Conservation (phyloP, 495 filamentous ascomycete species). For the Penicillium argentinense region DNA sequence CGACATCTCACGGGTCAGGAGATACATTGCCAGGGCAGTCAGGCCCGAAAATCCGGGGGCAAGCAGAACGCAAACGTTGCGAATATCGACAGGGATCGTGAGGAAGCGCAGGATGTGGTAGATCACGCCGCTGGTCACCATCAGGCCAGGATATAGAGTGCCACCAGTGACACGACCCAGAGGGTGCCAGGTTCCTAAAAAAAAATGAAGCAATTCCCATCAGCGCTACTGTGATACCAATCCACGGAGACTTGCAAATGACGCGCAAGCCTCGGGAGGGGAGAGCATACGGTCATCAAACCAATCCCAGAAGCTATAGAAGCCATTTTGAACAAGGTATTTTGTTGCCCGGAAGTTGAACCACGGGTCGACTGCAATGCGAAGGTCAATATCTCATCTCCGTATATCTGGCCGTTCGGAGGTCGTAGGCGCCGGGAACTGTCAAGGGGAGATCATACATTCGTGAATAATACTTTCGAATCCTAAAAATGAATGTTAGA, state of each 20-base stretch:
- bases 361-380: constrained; percentile 89
- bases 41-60: constrained; percentile 95
- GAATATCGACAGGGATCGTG: constrained; percentile 94
- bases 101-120: constrained; percentile 92
- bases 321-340: constrained; percentile 93
- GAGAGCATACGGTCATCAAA: constrained; percentile 86
- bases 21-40: constrained; percentile 90
- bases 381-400: constrained; percentile 22
- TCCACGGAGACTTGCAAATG: neutral
- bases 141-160: constrained; percentile 96
- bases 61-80: constrained; percentile 96
- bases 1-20: constrained; percentile 95
- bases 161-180: constrained; percentile 98
- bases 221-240: constrained; percentile 15
- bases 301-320: constrained; percentile 99
- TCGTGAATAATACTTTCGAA: constrained; percentile 99
- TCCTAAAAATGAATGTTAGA: constrained; percentile 50
- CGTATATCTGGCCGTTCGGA: constrained; percentile 3
- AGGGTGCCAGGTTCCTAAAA: constrained; percentile 92
- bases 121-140: constrained; percentile 98
- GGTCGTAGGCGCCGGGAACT: constrained; percentile 9
- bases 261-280: constrained; percentile 8
- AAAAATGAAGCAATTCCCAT: constrained; percentile 22
- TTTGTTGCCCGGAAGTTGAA: constrained; percentile 99
- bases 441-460: constrained; percentile 62